phyloP scores from a whole-genome alignment of 1,284 basidiomycete species.

The Ganoderma lingzhi region DNA sequence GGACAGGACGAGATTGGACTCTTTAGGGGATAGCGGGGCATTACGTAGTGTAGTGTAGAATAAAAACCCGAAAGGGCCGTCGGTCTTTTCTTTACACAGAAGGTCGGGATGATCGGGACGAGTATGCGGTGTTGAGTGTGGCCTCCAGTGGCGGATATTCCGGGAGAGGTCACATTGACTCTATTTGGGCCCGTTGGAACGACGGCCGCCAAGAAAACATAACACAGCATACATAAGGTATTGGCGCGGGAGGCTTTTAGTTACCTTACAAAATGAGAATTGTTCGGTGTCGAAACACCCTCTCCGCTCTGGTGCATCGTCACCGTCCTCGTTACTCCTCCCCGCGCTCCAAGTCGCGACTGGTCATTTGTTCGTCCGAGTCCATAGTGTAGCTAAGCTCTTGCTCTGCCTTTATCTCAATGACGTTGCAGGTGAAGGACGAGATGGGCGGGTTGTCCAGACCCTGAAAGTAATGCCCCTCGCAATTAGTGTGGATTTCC shows the following conservation, averaged over 20 bases:
- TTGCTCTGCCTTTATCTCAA: neutral
- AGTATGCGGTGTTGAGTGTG: too few relatives aligned
- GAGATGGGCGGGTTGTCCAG: neutral
- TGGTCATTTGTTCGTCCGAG: neutral
- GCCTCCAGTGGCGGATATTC: too few relatives aligned
- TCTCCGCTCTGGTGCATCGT: neutral
- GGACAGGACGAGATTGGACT: neutral
- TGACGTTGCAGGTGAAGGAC: neutral
- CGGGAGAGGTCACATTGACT: too few relatives aligned
- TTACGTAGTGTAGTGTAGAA: neutral
- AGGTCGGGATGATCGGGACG: too few relatives aligned
- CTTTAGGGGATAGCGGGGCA: neutral
- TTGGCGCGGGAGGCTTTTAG: too few relatives aligned
- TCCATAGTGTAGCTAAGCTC: neutral
- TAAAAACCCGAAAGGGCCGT: too few relatives aligned
- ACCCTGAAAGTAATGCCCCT: neutral
- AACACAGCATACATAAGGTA: too few relatives aligned
- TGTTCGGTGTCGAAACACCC: neutral
- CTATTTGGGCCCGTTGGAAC: too few relatives aligned
- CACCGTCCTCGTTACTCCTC: neutral
- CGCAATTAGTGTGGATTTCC: neutral
- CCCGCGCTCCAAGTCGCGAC: neutral
- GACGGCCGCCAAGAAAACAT: too few relatives aligned
- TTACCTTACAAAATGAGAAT: too few relatives aligned
- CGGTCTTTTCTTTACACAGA: too few relatives aligned